Percentiles rank a stretch among this genome's conserved stretches.
These are phyloP conservation scores for Fusarium duplospermum DNA, from an alignment of 2,329 filamentous ascomycete genomes.

Conservation along the genomic window DNA sequence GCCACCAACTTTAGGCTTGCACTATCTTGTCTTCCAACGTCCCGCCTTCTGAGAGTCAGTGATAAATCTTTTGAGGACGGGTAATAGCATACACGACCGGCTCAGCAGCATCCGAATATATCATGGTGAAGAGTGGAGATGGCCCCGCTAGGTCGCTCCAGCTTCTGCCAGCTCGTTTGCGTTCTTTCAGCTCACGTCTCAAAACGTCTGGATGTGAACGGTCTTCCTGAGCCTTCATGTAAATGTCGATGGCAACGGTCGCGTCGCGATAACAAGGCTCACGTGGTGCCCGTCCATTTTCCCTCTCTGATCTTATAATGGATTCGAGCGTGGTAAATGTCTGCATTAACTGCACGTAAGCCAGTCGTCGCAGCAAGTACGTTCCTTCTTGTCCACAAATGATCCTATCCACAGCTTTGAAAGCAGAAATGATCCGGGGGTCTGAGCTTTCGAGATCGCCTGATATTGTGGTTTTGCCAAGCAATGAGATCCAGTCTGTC, in stretches of 20 bases:
- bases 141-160: not conserved
- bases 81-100: not conserved
- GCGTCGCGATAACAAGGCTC: not conserved
- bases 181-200: not conserved
- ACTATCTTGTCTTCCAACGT: not conserved
- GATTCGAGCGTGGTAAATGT: not conserved
- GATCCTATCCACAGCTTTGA: not conserved
- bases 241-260: not conserved
- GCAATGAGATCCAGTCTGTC: not conserved
- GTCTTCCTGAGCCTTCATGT: not conserved
- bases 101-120: not conserved
- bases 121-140: not conserved
- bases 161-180: not conserved
- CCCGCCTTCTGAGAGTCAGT: not conserved
- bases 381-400: not conserved
- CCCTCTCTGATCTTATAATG: not conserved
- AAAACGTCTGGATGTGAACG: not conserved
- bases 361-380: not conserved
- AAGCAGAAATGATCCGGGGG: not conserved
- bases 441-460: not conserved
- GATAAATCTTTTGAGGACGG: not conserved
- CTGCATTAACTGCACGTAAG: not conserved
- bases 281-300: not conserved
- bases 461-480: not conserved
- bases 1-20: not conserved